Base-by-base conservation (phyloP, 371 early-diverging fungal species). In the Circinella minor region DNA sequence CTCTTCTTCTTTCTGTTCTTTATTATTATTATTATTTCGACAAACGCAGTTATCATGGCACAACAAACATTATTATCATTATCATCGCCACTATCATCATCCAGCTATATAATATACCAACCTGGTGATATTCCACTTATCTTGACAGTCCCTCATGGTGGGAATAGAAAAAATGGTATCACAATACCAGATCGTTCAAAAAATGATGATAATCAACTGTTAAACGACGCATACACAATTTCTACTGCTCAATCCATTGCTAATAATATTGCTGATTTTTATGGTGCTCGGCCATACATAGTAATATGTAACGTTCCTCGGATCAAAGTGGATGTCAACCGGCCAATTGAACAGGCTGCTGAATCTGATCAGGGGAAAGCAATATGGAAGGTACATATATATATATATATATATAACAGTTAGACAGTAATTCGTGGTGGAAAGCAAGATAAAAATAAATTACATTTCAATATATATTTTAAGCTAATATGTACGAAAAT, bases 281-380 rank as follows among this genome's bases (percentile, higher is more conserved):
- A 66, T 27, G 55, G 57, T 34, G 39, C 14, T 51, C 51, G 18
- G 4, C 71, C 71, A 3, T 61, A 61, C 54, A 17, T 71, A 20
- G 55, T 71, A 3, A 49, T 71, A 49, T 55, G 65, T 20, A 66
- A 71, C 48, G 20, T 71, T 20, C 51, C 55, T 9, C 61, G 71
- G 9, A 27, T 54, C 14, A 71, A 71, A 61, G 71, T 71, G 3
- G 71, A 71, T 61, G 66, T 71, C 63, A 71, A 71, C 36, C 43
- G 71, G 39, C 54, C 60, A 10, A 55, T 66, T 34, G 9, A 49
- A n/a, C 36, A 54, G 15, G 66, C 61, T 8, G 36, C 66, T 14
- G 66, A 65, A 17, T 71, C 71, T 5, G 47, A 7, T 7, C 39
- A 55, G 13, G 71, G 63, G 20, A 66, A 39, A 62, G 47, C 13